These are phyloP conservation scores for Alectoria sarmentosa DNA, from an alignment of 495 filamentous ascomycete species.

Conservation along the genomic window DNA sequence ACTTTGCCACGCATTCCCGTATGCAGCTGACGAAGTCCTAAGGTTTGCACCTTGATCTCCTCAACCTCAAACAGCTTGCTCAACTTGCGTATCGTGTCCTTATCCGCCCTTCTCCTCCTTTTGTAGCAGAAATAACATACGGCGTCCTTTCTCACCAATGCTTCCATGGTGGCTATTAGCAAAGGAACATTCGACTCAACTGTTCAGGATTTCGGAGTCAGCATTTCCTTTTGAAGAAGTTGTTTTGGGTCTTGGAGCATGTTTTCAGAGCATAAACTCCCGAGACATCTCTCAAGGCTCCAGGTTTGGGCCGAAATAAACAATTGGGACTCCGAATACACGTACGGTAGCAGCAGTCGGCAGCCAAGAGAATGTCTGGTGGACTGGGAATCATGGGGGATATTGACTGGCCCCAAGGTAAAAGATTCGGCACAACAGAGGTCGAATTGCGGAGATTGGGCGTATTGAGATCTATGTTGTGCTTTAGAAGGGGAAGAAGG, in stretches of 20 bases:
- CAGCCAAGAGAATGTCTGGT: constrained; percentile 79
- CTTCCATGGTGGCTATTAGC: constrained; percentile 67
- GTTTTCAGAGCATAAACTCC: too few species aligned
- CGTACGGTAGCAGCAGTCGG: constrained; percentile 92
- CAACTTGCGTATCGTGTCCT: constrained; percentile 62
- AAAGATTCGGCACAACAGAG: constrained; percentile 54
- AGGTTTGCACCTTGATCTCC: constrained; percentile 55
- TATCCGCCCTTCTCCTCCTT: constrained; percentile 69
- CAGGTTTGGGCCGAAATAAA: too few species aligned
- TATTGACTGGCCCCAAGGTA: constrained; percentile 17
- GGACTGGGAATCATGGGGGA: constrained; percentile 28
- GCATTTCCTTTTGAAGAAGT: too few species aligned
- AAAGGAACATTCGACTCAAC: constrained; percentile 91
- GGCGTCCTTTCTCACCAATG: constrained; percentile 50
- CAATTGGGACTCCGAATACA: too few species aligned
- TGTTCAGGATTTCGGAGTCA: too few species aligned
- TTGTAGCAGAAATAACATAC: constrained; percentile 94
- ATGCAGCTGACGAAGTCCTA: too few species aligned
- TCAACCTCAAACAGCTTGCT: constrained; percentile 56
- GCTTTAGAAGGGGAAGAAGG: constrained; percentile 74
- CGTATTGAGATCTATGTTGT: constrained; percentile 74
- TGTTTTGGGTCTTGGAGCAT: too few species aligned
- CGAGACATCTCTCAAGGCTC: too few species aligned
- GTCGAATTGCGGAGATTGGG: constrained; percentile 39
- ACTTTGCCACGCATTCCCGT: too few species aligned